phyloP scores from a whole-genome alignment of 2,329 filamentous ascomycete species.

The Neophaeococcomyces aloes region DNA sequence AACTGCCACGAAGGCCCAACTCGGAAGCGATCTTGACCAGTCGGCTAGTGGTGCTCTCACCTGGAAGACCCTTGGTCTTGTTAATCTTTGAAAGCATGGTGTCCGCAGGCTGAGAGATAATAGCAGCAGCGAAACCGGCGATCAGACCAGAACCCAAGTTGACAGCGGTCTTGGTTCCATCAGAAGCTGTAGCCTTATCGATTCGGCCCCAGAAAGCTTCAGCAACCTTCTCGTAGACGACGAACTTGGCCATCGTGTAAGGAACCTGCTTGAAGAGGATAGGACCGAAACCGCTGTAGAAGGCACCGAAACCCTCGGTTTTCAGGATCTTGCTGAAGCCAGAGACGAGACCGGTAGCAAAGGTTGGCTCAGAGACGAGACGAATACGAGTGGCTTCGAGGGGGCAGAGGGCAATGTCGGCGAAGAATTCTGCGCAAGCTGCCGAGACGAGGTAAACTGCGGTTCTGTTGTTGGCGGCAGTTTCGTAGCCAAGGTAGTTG shows the following conservation, averaged over 20 bases:
- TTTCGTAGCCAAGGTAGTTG: slow-evolving; percentile 66
- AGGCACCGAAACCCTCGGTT: slow-evolving; percentile 71
- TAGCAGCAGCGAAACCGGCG: slow-evolving; percentile 75
- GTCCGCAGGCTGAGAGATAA: slow-evolving; percentile 82
- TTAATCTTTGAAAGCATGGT: slow-evolving; percentile 95
- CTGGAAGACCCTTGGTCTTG: slow-evolving; percentile 80
- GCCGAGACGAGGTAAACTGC: slow-evolving; percentile 65
- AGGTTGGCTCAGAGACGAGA: slow-evolving; percentile 79
- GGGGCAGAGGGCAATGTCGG: slow-evolving; percentile 64
- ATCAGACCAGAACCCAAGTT: slow-evolving; percentile 80
- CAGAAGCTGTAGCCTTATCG: slow-evolving; percentile 61
- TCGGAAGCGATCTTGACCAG: slow-evolving; percentile 82
- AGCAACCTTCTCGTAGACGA: slow-evolving; percentile 80
- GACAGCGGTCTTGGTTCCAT: slow-evolving; percentile 62
- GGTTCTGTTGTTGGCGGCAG: slow-evolving; percentile 66
- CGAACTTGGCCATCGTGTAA: slow-evolving; percentile 93
- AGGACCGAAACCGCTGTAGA: slow-evolving; percentile 85
- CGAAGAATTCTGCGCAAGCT: slow-evolving; percentile 54
- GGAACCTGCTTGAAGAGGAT: slow-evolving; percentile 83
- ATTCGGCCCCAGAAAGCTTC: slow-evolving; percentile 59
- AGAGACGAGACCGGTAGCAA: slow-evolving; percentile 66
- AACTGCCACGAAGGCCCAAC: slow-evolving; percentile 68
- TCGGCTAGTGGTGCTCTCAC: slow-evolving; percentile 70
- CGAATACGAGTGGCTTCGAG: slow-evolving; percentile 89
- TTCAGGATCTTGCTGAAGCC: slow-evolving; percentile 76